Evolutionary conservation across 2,329 filamentous ascomycete genomes (phyloP), one percentile per base, ranked within the genome.

Genomic region (Cercospora janseana): DNA sequence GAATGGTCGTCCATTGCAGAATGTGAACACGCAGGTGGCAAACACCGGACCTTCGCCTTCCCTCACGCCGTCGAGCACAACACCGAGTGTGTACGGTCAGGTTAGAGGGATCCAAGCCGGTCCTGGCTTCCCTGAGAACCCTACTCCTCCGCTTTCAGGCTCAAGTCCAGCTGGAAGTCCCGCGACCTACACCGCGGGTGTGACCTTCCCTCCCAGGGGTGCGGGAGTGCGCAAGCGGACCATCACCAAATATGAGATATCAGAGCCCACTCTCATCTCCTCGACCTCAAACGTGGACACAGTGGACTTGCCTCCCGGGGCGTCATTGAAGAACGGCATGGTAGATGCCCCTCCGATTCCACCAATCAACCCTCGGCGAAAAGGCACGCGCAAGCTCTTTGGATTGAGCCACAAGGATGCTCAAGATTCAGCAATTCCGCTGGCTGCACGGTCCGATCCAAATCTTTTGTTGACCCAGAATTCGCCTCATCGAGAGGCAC

Each of bases 211-310:
- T 9, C 47, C 55, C 13, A 42, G 55, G 9, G 49, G 27, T 72
- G 13, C 66, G 72, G 27, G 69, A 20, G 58, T 60, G n/a, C 75
- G 79, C 28, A 84, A 83, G 69, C 77, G 78, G 59, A 73, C 76
- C 0, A 72, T 85, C 40, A 77, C 77, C 55, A 85, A 85, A 66
- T 70, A 73, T 9, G 76, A 79, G 50, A 85, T 85, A 42, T 83
- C 80, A 2, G 81, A 85, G 59, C 82, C 82, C 0, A 71, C 69
- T 3, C 72, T 79, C 52, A 60, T 78, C 20, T 77, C 75, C 1
- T 72, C 73, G 7, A 83, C 81, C 3, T 81, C 78, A 2, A 78
- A 79, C 35, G 74, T 82, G 21, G 79, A 81, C 37, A 77, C 78
- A 0, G 72, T 83, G 27, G 78, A 77, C 27, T 71, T 84, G 8